Evolutionary conservation across 2,329 filamentous ascomycete genomes (phyloP).

Genomic region (Phyllosticta ampelicida): DNA sequence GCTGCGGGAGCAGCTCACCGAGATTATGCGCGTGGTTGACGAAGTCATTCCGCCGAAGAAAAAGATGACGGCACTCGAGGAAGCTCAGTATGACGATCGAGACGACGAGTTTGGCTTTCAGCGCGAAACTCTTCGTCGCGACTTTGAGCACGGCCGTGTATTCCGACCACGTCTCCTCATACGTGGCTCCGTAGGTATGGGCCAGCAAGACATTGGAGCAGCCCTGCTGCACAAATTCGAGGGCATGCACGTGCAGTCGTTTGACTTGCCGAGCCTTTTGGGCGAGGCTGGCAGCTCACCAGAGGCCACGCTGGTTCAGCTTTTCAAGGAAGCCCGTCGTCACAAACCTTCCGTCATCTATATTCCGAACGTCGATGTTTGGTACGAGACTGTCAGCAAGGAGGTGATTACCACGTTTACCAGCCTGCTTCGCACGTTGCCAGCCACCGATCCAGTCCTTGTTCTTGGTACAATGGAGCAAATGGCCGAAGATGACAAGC

Average conservation of each 20-base stretch:
- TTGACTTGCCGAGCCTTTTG: constrained; percentile 79
- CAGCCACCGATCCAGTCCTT: constrained; percentile 83
- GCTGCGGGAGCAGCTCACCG: constrained; percentile 57
- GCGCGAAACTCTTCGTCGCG: constrained; percentile 60
- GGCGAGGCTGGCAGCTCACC: constrained; percentile 71
- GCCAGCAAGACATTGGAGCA: constrained; percentile 77
- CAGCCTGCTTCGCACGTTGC: constrained; percentile 67
- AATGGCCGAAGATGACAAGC: constrained; percentile 43
- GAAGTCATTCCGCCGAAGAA: constrained; percentile 75
- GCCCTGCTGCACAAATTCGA: constrained; percentile 87
- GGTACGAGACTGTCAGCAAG: constrained; percentile 62
- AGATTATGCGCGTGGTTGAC: constrained; percentile 60
- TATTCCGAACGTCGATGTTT: constrained; percentile 79
- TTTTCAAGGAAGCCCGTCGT: constrained; percentile 85
- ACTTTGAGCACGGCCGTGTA: constrained; percentile 74
- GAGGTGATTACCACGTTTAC: constrained; percentile 67
- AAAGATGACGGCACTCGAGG: constrained; percentile 78
- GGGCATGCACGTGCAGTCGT: constrained; percentile 85
- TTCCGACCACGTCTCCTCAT: constrained; percentile 84
- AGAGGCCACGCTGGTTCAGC: constrained; percentile 79
- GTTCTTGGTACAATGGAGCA: constrained; percentile 76
- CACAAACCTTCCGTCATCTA: constrained; percentile 96
- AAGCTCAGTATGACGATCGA: constrained; percentile 84
- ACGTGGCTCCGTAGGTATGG: constrained; percentile 77
- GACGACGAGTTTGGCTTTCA: constrained; percentile 76